These are phyloP conservation scores for Onygenales sp. DNA, from an alignment of 2,329 filamentous ascomycete species.

Conservation along the genomic window DNA sequence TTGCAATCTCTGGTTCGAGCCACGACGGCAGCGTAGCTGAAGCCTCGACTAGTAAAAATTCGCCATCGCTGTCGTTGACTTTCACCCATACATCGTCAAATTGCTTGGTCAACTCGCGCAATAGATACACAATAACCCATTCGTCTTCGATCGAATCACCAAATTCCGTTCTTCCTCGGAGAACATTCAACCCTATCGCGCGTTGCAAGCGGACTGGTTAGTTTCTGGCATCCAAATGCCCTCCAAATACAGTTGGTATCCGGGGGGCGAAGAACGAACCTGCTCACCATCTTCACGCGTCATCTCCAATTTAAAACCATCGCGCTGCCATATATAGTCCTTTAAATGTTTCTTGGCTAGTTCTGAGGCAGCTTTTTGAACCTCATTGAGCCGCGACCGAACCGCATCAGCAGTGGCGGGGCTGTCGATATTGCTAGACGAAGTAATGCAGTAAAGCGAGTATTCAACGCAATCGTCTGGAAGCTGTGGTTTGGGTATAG, in stretches of 20 bases:
- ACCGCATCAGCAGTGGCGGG: slow-evolving; percentile 43
- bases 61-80: slow-evolving; percentile 79
- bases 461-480: slow-evolving; percentile 85
- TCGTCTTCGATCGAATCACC: slow-evolving; percentile 95
- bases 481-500: slow-evolving; percentile 54
- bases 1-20: slow-evolving; percentile 84
- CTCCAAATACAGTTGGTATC: slow-evolving; percentile 1
- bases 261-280: slow-evolving; percentile 5
- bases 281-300: slow-evolving; percentile 50
- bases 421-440: slow-evolving; percentile 43
- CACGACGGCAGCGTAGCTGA: slow-evolving; percentile 79
- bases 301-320: slow-evolving; percentile 62
- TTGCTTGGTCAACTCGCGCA: slow-evolving; percentile 67
- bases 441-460: slow-evolving; percentile 61
- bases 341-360: slow-evolving; percentile 58
- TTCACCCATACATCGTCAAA: slow-evolving; percentile 71
- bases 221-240: neutral
- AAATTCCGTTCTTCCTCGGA: slow-evolving; percentile 74
- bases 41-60: slow-evolving; percentile 90
- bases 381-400: slow-evolving; percentile 56
- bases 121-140: slow-evolving; percentile 87
- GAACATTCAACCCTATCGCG: slow-evolving; percentile 40
- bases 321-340: slow-evolving; percentile 92
- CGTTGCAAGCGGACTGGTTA: slow-evolving; percentile 9
- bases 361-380: slow-evolving; percentile 59